Conservation (phyloP, 1,284 basidiomycete genomes). For the Ustilago tritici region DNA sequence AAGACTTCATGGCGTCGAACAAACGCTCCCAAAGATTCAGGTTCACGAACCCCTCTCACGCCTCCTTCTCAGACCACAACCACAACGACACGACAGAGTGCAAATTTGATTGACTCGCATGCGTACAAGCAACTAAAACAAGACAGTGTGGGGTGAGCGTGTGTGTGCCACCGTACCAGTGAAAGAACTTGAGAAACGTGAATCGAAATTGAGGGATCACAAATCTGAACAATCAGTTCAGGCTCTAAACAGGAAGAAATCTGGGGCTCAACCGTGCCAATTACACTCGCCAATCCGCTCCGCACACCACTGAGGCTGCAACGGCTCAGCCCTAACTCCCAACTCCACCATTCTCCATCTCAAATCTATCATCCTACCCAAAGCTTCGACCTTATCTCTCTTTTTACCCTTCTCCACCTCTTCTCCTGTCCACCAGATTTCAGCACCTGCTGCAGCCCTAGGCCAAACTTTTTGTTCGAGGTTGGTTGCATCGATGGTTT, state of each 20-base stretch:
- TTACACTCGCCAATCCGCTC: slow-evolving; percentile 58
- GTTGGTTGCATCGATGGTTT: slow-evolving; percentile 79
- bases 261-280: slow-evolving; percentile 3
- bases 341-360: slow-evolving; percentile 76
- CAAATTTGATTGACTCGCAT: not conserved
- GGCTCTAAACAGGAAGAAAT: no score
- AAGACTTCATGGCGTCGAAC: not conserved
- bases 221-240: not conserved
- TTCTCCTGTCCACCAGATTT: slow-evolving; percentile 84
- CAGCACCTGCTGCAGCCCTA: slow-evolving; percentile 80
- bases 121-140: not conserved
- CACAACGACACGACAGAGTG: not conserved
- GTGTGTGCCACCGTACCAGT: not conserved
- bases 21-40: not conserved
- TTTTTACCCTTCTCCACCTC: slow-evolving; percentile 34
- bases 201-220: not conserved
- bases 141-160: not conserved
- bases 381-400: slow-evolving; percentile 75
- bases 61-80: not conserved
- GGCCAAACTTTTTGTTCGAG: slow-evolving; percentile 81
- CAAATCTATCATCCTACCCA: slow-evolving; percentile 82
- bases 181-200: not conserved
- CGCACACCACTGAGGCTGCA: slow-evolving; percentile 85
- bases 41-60: not conserved
- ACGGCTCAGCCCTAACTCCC: slow-evolving; percentile 77